phyloP scores from a whole-genome alignment of 1,139 yeast genomes.

The Magnusiomyces sp. region DNA sequence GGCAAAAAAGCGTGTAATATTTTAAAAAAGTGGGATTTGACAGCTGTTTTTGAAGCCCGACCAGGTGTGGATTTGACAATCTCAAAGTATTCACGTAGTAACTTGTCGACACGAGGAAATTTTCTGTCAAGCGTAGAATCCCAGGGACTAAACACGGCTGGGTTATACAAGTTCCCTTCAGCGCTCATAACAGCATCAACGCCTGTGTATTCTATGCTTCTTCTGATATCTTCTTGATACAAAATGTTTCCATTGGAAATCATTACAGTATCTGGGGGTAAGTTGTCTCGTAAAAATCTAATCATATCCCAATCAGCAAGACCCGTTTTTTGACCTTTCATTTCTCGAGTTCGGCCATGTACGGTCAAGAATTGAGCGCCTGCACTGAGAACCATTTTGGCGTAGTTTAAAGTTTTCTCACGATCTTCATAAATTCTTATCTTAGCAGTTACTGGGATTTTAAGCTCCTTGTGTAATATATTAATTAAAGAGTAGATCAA shows the following conservation, averaged over 20 bases:
- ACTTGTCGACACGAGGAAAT: constrained; percentile 77
- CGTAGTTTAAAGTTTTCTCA: constrained; percentile 79
- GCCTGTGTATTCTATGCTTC: constrained; percentile 53
- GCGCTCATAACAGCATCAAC: constrained; percentile 98
- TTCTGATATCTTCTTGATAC: constrained; percentile 67
- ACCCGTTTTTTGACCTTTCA: constrained; percentile 95
- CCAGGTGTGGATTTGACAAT: constrained; percentile 61
- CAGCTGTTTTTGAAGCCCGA: constrained; percentile 67
- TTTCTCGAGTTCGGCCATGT: constrained; percentile 93
- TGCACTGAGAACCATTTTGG: constrained; percentile 82
- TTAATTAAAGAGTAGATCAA: constrained; percentile 63
- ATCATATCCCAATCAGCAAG: constrained; percentile 88
- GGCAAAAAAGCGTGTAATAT: constrained; percentile 70
- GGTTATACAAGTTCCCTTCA: constrained; percentile 88
- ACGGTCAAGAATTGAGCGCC: constrained; percentile 95
- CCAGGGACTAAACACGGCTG: constrained; percentile 61
- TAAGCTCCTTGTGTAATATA: constrained; percentile 62
- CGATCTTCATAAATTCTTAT: constrained; percentile 82
- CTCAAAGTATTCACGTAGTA: constrained; percentile 82
- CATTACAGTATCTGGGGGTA: constrained; percentile 78
- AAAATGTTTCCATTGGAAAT: constrained; percentile 90
- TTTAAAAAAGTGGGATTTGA: constrained; percentile 92
- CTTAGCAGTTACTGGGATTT: constrained; percentile 90
- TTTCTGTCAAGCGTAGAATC: constrained; percentile 47
- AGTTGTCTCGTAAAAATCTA: constrained; percentile 63